Base-by-base conservation (phyloP, 2,329 filamentous ascomycete species). In the Botrytis deweyae region DNA sequence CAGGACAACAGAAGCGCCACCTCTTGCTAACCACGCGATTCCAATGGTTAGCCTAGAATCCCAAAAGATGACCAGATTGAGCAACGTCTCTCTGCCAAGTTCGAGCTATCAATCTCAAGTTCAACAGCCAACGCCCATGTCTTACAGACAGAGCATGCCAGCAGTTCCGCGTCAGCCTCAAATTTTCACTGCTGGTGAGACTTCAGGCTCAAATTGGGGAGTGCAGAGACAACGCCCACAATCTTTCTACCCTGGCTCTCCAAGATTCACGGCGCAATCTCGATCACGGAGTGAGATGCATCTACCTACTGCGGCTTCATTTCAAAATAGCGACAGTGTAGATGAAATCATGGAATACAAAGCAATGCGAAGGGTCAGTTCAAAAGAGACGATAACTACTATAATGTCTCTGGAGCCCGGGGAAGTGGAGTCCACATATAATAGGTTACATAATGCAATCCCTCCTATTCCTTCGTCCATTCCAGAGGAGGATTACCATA, bases 301-400 rank as follows among this genome's bases (percentile, higher is more conserved):
- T 40, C 67, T 78, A 20, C 72, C 78, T 18, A 16, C 61, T 4
- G 75, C 79, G 70, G 74, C 70, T 10, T 73, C 75, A 33, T 72
- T 70, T 38, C 72, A 76, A n/a, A 73, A 79, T 1, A 76, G 76
- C 42, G 70, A 78, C 29, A 72, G 77, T 12, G 77, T 78, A 0
- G 73, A 77, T 64, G 67, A 73, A 29, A 64, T 55, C 16, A 77
- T 79, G 42, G 75, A 78, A 18, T 79, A 80, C 49, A 80, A 77
- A 5, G 58, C 72, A 12, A 33, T 78, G 44, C 73, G 75, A 65
- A 76, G 70, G 52, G 71, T 68, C 63, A 69, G 55, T 71, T 76
- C 12, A 75, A 80, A 79, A 55, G 80, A 81, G 61, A 81, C 79
- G 16, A 70, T 80, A 25, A 76, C 74, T 0, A 81, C 78, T 4